phyloP scores from a whole-genome alignment of 2,329 filamentous ascomycete genomes.

The Exserohilum rostratum region DNA sequence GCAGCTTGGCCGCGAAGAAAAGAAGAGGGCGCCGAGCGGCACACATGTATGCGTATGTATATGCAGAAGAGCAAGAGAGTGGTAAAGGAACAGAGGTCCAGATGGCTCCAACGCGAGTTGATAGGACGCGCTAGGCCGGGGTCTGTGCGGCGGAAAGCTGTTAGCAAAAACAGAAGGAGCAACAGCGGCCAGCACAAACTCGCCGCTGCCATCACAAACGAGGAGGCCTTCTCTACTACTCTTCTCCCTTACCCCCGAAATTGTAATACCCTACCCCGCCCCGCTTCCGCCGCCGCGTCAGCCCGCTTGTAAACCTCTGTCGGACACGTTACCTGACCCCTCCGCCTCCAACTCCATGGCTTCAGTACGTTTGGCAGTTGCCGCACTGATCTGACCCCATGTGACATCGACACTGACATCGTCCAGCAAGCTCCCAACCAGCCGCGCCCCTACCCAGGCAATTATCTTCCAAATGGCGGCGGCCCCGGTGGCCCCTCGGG shows the following conservation, averaged over 20 bases:
- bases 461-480: constrained; percentile 56
- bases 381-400: constrained; percentile 9
- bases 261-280: constrained; percentile 17
- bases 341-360: constrained; percentile 41
- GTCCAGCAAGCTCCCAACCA: constrained; percentile 57
- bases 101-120: constrained; percentile 19
- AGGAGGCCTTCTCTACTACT: constrained; percentile 28
- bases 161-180: constrained; percentile 41
- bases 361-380: constrained; percentile 37
- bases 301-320: constrained; percentile 18
- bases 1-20: not conserved
- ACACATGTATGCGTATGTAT: too few species aligned
- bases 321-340: constrained; percentile 29
- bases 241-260: constrained; percentile 13
- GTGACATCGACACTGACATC: constrained; percentile 29
- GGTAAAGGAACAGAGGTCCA: constrained; percentile 11
- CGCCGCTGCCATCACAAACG: constrained; percentile 36
- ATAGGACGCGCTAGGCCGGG: constrained; percentile 30
- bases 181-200: constrained; percentile 23
- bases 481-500: constrained; percentile 49
- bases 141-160: constrained; percentile 26
- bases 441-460: constrained; percentile 57
- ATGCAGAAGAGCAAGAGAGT: not conserved
- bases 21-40: not conserved
- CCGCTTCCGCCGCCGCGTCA: constrained; percentile 9